These are phyloP conservation scores for Hyaloscypha finlandica DNA, from an alignment of 495 filamentous ascomycete species.

Conservation along the genomic window DNA sequence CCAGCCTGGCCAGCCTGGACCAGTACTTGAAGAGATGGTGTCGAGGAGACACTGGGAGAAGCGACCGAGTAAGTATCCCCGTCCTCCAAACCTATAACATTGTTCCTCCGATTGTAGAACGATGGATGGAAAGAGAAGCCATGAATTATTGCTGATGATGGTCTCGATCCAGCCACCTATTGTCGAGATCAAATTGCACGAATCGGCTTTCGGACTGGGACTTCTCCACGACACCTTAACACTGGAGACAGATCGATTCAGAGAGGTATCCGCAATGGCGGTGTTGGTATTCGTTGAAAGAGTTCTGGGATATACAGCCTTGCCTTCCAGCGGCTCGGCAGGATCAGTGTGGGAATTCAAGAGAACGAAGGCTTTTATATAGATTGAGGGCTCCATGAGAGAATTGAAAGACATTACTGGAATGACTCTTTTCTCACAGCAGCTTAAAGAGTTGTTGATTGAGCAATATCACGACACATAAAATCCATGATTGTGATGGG, in stretches of 20 bases:
- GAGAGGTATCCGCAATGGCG: slow-evolving; percentile 25
- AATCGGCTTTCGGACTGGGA: slow-evolving; percentile 26
- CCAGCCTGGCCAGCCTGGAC: slow-evolving; percentile 20
- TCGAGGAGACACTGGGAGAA: slow-evolving; percentile 16
- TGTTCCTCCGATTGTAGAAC: background rate
- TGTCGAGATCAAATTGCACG: slow-evolving; percentile 23
- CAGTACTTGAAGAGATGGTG: slow-evolving; percentile 26
- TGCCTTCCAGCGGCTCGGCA: slow-evolving; percentile 14
- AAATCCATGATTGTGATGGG: background rate
- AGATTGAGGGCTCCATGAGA: background rate
- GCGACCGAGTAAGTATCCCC: slow-evolving; percentile 16
- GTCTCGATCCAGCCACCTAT: slow-evolving; percentile 18
- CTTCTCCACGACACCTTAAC: slow-evolving; percentile 25
- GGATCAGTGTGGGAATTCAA: slow-evolving; percentile 30
- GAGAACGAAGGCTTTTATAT: slow-evolving; percentile 24
- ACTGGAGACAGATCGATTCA: slow-evolving; percentile 17
- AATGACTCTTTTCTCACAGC: too few species aligned
- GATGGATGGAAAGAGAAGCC: background rate
- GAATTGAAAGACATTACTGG: background rate
- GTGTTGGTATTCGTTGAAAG: slow-evolving; percentile 25
- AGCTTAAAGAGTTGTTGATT: background rate
- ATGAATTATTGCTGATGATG: background rate
- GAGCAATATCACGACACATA: background rate
- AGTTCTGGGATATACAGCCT: slow-evolving; percentile 19
- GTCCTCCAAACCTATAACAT: background rate